Evolutionary conservation across 805 yeast species (phyloP), one percentile per base, ranked within the genome.

Genomic region (Wickerhamiella azyma): DNA sequence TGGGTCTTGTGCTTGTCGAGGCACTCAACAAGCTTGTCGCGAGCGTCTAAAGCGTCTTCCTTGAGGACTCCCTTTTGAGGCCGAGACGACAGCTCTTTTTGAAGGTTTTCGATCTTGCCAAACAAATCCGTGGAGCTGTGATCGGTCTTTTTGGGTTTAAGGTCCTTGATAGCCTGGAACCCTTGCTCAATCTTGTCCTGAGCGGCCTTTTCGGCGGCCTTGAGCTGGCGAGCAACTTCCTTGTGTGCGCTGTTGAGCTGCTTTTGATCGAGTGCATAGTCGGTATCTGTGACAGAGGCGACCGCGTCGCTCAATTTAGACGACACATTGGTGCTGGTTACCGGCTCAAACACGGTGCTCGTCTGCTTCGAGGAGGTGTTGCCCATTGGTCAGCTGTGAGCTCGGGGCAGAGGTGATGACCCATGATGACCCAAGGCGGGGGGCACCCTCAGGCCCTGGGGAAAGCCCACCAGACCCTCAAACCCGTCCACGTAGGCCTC

Each of bases 241-340:
- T 36, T 29, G 24, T 42, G 45, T 14, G 33, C 40, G 13, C 21
- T 19, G 16, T 24, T 18, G 28, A 30, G 40, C 28, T 42, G 26
- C 28, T 33, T 21, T 7, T 43, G 48, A 17, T 47, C 45, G 26
- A 48, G 46, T 14, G 45, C 21, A 28, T 35, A 49, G 38, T 42
- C 45, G 5, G 45, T 42, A n/a, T 42, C 59, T 19, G 62, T 51
- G 21, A 54, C 39, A 36, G 60, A 50, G 41, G 61, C 65, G 33
- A 65, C 58, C 36, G 59, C 59, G 37, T 48, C 52, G 28, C 60
- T 51, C 39, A 65, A 54, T 14, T 53, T 51, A 32, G 53, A 53
- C 19, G 64, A 60, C 38, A 64, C 59, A 47, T 55, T 57, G 14
- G 63, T 55, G 9, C 63, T 61, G 5, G 60, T 54, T 41, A 52